phyloP scores from a whole-genome alignment of 139 green algal genomes.

The Trebouxia sp. region DNA sequence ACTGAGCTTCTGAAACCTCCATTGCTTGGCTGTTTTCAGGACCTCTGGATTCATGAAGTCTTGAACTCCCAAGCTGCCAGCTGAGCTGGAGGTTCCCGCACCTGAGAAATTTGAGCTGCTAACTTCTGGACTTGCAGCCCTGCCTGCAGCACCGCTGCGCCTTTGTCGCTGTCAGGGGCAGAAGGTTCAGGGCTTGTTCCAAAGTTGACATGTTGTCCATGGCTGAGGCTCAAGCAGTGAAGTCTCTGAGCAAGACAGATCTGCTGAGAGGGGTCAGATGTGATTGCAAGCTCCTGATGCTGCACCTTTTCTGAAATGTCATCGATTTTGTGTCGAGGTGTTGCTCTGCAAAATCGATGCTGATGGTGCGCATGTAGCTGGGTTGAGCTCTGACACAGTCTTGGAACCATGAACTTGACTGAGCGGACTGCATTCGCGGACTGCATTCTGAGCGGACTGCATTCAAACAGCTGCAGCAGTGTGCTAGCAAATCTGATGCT shows the following conservation, averaged over 20 bases:
- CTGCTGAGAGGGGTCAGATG: background rate
- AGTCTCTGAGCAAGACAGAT: background rate
- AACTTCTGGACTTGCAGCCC: no score
- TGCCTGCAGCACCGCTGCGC: no score
- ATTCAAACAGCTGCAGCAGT: constrained; percentile 3
- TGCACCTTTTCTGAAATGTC: background rate
- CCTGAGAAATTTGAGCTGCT: no score
- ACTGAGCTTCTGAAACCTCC: no score
- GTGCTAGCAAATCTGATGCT: constrained; percentile 9
- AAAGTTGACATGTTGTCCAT: constrained; percentile 1
- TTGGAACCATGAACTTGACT: background rate
- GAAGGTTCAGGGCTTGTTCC: constrained; percentile 1
- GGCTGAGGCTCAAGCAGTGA: constrained; percentile 1
- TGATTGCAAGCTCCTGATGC: constrained; percentile 2
- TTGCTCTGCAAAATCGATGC: constrained; percentile 1
- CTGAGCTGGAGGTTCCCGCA: no score
- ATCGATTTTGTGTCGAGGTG: background rate
- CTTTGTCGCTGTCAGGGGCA: background rate
- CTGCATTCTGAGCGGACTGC: background rate
- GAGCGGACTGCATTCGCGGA: background rate
- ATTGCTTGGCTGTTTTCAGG: no score
- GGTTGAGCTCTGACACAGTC: constrained; percentile 1
- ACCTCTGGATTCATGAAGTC: no score
- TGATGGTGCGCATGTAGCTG: background rate
- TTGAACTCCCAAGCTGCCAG: no score